phyloP scores from a whole-genome alignment of 495 filamentous ascomycete genomes.

The Ascobolus immersus region DNA sequence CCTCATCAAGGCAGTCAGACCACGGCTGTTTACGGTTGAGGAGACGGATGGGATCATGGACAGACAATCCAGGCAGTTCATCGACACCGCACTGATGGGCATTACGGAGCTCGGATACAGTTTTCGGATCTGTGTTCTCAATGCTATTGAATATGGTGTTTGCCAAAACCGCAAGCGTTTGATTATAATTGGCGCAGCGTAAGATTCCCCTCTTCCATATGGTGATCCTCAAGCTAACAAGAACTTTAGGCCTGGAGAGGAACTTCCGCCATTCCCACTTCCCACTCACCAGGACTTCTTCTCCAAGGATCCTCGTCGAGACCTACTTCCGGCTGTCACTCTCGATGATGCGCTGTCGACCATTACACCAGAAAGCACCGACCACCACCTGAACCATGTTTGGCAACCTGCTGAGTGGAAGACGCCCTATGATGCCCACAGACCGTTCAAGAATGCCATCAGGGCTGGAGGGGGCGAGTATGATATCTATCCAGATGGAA shows the following conservation, averaged over 20 bases:
- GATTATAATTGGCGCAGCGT: constrained; percentile 59
- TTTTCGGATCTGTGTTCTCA: constrained; percentile 30
- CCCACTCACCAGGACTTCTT: constrained; percentile 34
- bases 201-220: constrained; percentile 9
- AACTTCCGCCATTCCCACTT: constrained; percentile 39
- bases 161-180: constrained; percentile 36
- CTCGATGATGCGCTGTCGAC: constrained; percentile 19
- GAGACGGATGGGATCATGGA: constrained; percentile 46
- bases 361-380: constrained; percentile 19
- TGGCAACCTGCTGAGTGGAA: constrained; percentile 9
- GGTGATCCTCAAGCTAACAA: background rate
- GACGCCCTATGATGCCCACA: constrained; percentile 20
- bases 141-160: constrained; percentile 34
- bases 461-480: constrained; percentile 42
- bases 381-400: constrained; percentile 26
- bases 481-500: constrained; percentile 43
- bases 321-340: constrained; percentile 11
- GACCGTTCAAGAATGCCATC: constrained; percentile 32
- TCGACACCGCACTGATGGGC: constrained; percentile 34
- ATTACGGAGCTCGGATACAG: constrained; percentile 45
- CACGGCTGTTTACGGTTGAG: constrained; percentile 58
- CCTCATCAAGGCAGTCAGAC: constrained; percentile 32
- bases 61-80: constrained; percentile 24
- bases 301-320: constrained; percentile 10
- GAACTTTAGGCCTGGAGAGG: constrained; percentile 38